Percentiles rank a stretch among this genome's conserved stretches.
Evolutionary conservation across 805 yeast species (phyloP).

Genomic region (Ogataea trehaloabstinens): DNA sequence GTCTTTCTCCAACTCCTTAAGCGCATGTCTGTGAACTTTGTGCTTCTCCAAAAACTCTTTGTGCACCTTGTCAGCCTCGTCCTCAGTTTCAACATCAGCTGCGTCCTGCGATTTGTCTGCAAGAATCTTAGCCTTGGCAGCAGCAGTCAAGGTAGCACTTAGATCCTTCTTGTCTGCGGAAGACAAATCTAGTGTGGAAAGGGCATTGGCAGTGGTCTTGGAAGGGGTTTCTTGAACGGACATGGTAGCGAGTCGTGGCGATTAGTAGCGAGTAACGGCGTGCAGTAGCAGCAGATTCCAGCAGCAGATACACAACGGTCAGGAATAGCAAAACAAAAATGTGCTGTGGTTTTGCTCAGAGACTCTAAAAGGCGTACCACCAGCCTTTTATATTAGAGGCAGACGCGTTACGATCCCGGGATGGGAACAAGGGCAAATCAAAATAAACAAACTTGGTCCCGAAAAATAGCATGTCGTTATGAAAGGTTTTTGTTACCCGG

Average conservation of each 20-base stretch:
- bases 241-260: conserved; percentile 28
- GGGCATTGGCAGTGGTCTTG: conserved; percentile 57
- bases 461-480: conserved; percentile 2
- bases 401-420: conserved; percentile 10
- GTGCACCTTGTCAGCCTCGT: conserved; percentile 40
- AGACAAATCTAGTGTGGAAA: conserved; percentile 49
- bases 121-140: conserved; percentile 36
- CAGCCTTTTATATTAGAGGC: conserved; percentile 10
- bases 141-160: conserved; percentile 39
- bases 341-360: too few relatives aligned
- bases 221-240: conserved; percentile 70
- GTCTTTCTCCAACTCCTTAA: conserved; percentile 75
- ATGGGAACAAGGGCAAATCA: not conserved
- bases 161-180: conserved; percentile 41
- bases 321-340: not conserved
- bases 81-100: conserved; percentile 3
- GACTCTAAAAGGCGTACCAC: not conserved
- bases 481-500: conserved; percentile 4
- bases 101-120: conserved; percentile 17
- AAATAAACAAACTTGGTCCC: conserved; percentile 6
- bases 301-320: too few relatives aligned
- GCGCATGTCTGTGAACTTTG: conserved; percentile 65
- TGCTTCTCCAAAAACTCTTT: conserved; percentile 56
- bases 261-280: too few relatives aligned
- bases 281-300: not conserved